Conservation (phyloP, 106 monocot genomes). For the Ottelia alismoides region DNA sequence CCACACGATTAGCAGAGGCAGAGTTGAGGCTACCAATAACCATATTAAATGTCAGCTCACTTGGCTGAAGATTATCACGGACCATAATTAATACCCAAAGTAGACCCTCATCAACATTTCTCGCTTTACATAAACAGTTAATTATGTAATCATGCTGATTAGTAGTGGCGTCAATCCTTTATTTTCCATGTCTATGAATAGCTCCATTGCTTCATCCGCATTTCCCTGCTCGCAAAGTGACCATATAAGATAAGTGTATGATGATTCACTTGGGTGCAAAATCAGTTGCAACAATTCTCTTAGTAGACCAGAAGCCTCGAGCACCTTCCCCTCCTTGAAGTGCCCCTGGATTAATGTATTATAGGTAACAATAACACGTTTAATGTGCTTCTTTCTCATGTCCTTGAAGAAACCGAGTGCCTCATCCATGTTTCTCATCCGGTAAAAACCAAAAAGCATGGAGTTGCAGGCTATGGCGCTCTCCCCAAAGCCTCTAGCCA, state of each 20-base stretch:
- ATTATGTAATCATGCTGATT: slow-evolving; percentile 8
- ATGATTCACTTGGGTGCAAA: slow-evolving; percentile 4
- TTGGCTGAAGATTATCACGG: slow-evolving; percentile 3
- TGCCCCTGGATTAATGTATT: slow-evolving; percentile 17
- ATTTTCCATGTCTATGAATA: slow-evolving; percentile 13
- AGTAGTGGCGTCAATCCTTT: slow-evolving; percentile 5
- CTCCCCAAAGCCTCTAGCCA: slow-evolving; percentile 3
- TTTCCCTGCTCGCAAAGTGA: slow-evolving; percentile 9
- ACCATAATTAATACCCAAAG: slow-evolving; percentile 12
- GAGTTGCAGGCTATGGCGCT: slow-evolving; percentile 10
- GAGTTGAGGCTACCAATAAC: slow-evolving; percentile 5
- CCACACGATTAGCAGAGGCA: slow-evolving; percentile 1
- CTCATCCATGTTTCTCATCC: slow-evolving; percentile 5
- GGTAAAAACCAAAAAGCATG: slow-evolving; percentile 14
- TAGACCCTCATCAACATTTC: slow-evolving; percentile 8
- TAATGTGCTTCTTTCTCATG: slow-evolving; percentile 7
- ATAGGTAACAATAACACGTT: slow-evolving; percentile 6
- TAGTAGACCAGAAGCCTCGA: slow-evolving; percentile 3
- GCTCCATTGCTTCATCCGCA: slow-evolving; percentile 2
- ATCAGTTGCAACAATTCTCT: background rate
- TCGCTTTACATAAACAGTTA: slow-evolving; percentile 6
- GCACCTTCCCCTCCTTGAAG: slow-evolving; percentile 3
- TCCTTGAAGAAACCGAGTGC: slow-evolving; percentile 7
- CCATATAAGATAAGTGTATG: slow-evolving; percentile 4
- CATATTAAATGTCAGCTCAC: slow-evolving; percentile 9